Base-by-base conservation (phyloP, 1,284 basidiomycete species). In the Ceratobasidium sp. region DNA sequence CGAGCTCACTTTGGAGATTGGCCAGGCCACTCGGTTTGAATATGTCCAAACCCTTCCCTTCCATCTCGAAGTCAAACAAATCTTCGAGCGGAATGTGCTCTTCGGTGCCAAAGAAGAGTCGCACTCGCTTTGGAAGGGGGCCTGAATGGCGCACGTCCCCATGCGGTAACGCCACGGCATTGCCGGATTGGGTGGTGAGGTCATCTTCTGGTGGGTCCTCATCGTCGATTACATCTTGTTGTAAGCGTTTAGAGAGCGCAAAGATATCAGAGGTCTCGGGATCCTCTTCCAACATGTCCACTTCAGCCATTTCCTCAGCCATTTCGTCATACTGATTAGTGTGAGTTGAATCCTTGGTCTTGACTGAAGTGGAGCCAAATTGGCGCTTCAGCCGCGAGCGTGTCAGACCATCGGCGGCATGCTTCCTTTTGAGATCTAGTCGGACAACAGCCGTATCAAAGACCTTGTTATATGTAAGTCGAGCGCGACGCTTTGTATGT, bases 401-500 rank as follows among this genome's bases (percentile, higher is more conserved):
- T 29, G 60, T 50, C 27, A 72, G 34, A 15, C 69, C 69, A 1
- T 34, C 69, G 1, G 34, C 54, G 8, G 55, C 50, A 56, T 72
- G 71, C 29, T 32, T 54, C 17, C 71, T 52, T 32, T 54, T 42
- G 32, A 73, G 45, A 31, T 73, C 67, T 20, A 60, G 68, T 53
- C 70, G 69, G 52, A 76, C 56, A 7, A 73, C 25, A 8, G 72
- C 70, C 7, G 71, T 73, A 32, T 74, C 73, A 32, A 71, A 69
- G 8, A 75, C 70, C 12, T 60, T 73, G 20, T 74, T 34, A 6
- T 55, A 20, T 4, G 40, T 25, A 6, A 75, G 68, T 0, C 69
- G 68, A 55, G 72, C 75, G 6, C 72, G 72, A 6, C 52, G 54
- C 58, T 74, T 74, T 10, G 70, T 75, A 34, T 77, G 75, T 3